Evolutionary conservation across 2,329 filamentous ascomycete genomes (phyloP), one percentile per base, ranked within the genome.

Genomic region (Colletotrichum incanum): DNA sequence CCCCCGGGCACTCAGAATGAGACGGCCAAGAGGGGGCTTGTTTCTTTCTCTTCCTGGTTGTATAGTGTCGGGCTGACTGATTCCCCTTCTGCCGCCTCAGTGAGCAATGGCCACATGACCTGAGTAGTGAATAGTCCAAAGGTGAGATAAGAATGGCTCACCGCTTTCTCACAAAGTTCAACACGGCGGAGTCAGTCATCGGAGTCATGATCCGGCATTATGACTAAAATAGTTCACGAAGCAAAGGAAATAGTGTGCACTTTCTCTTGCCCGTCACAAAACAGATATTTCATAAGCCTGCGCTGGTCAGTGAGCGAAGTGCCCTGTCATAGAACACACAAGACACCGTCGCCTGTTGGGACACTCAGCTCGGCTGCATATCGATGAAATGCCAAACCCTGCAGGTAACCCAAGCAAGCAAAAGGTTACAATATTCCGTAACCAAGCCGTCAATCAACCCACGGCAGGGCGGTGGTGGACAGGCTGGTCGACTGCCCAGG

Each of bases 1-100:
- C 66, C 23, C 23, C 64, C 66, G 50, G 41, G 52, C 43, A 67
- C 56, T 52, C 7, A 37, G 34, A 37, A 37, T 11, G 34, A 37
- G 34, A 37, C 34, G 34, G 34, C 34, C 34, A 37, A 37, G 34
- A 37, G 34, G 34, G 34, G 34, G 7, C 34, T 37, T 11, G 11
- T 37, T 45, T 47, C 12, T 26, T 56, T 28, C 62, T 56, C 23
- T 50, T n/a, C n/a, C n/a, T n/a, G n/a, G n/a, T n/a, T n/a, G n/a
- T n/a, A n/a, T n/a, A n/a, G n/a, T n/a, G 34, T 8, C 7, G 7
- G 34, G 39, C n/a, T 54, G 34, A 41, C 60, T 63, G 11, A 14
- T 28, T 18, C 34, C 34, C 34, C 7, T 37, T 37, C 34, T 11
- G 34, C 34, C 34, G 23, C 52, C 41, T 43, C 16, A 18, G 16